Conservation (phyloP, 768 basidiomycete species). For the Leucogyrophana mollusca region DNA sequence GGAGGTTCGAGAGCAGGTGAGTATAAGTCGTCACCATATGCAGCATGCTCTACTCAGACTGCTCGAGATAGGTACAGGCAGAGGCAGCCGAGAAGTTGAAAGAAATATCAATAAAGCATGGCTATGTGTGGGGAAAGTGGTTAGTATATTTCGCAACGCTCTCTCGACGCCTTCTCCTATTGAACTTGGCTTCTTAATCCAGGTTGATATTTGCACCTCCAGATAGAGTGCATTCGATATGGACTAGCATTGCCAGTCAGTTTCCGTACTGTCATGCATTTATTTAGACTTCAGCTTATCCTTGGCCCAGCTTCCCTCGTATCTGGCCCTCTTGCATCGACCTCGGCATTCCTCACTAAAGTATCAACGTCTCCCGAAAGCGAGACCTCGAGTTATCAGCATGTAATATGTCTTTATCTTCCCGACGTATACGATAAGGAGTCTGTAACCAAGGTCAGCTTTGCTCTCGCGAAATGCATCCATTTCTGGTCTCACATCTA, state of each 20-base stretch:
- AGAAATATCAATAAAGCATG: slow-evolving; percentile 54
- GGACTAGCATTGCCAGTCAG: slow-evolving; percentile 62
- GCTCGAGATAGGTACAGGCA: slow-evolving; percentile 47
- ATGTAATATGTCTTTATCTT: slow-evolving; percentile 70
- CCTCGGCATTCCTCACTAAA: slow-evolving; percentile 56
- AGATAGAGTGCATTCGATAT: slow-evolving; percentile 63
- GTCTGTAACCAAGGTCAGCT: slow-evolving; percentile 50
- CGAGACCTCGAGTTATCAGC: slow-evolving; percentile 50
- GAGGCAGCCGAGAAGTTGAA: slow-evolving; percentile 58
- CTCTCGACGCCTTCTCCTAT: slow-evolving; percentile 1
- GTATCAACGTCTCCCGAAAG: slow-evolving; percentile 60
- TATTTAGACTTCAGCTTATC: slow-evolving; percentile 2
- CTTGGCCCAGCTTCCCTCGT: slow-evolving; percentile 53
- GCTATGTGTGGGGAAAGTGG: slow-evolving; percentile 70
- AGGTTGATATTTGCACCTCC: slow-evolving; percentile 69
- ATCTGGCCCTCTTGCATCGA: slow-evolving; percentile 60
- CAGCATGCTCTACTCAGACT: background rate
- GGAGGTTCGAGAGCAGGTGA: slow-evolving; percentile 67
- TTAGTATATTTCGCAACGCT: slow-evolving; percentile 18
- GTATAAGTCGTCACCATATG: background rate
- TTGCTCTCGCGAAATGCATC: background rate
- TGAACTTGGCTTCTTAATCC: slow-evolving; percentile 2
- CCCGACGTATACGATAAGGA: slow-evolving; percentile 70
- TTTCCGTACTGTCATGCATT: background rate
- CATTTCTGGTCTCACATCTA: slow-evolving; percentile 1